A percentile compares a stretch with the other conserved stretches of the same genome.
Evolutionary conservation across 2,329 filamentous ascomycete species (phyloP).

Genomic region (Fusarium sp.): DNA sequence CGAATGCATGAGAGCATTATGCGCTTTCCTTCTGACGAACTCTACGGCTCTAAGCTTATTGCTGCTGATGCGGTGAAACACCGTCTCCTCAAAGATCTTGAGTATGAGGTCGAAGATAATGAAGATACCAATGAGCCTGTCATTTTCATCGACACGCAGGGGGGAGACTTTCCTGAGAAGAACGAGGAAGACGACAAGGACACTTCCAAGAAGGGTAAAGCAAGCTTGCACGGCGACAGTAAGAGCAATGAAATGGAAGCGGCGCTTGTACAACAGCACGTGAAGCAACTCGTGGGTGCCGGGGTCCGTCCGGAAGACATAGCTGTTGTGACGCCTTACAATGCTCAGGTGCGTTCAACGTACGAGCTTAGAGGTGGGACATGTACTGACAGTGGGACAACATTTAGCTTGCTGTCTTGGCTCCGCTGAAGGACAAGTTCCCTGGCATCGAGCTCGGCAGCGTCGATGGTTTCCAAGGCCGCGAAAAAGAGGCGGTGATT

Average conservation of each 20-base stretch:
- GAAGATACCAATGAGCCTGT: conserved; percentile 91
- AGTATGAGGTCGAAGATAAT: conserved; percentile 79
- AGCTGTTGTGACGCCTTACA: conserved; percentile 95
- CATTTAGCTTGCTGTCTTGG: conserved; percentile 77
- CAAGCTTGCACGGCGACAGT: conserved; percentile 66
- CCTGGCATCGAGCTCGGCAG: conserved; percentile 93
- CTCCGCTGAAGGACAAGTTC: conserved; percentile 82
- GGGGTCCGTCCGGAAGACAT: conserved; percentile 87
- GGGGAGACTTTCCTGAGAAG: conserved; percentile 88
- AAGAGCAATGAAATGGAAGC: conserved; percentile 96
- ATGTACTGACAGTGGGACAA: conserved; percentile 37
- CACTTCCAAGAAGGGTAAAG: conserved; percentile 57
- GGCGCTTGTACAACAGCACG: conserved; percentile 80
- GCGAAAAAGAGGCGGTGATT: conserved; percentile 95
- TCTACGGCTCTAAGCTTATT: conserved; percentile 85
- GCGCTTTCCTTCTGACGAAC: conserved; percentile 88
- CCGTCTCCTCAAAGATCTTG: conserved; percentile 79
- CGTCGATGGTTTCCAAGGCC: conserved; percentile 95
- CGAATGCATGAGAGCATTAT: conserved; percentile 98
- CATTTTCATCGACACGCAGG: conserved; percentile 96
- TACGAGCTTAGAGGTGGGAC: conserved; percentile 7
- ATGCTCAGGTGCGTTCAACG: conserved; percentile 75
- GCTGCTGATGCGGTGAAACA: conserved; percentile 82
- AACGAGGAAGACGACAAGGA: conserved; percentile 76
- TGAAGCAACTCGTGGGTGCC: conserved; percentile 77